A percentile compares a stretch with the other conserved stretches of the same genome.
Conservation (phyloP, 179 eudicot species). For the Silene vulgaris region DNA sequence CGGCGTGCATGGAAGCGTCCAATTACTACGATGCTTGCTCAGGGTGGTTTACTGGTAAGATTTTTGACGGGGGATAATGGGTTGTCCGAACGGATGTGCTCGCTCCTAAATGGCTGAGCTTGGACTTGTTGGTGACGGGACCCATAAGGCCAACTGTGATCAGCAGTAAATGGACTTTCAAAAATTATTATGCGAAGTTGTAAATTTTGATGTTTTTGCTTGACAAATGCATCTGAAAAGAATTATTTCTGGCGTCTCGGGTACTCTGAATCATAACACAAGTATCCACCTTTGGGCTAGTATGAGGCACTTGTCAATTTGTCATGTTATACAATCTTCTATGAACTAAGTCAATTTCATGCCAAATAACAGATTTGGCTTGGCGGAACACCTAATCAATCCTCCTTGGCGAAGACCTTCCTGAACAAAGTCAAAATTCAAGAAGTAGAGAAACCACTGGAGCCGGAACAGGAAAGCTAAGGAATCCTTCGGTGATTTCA, state of each 20-base stretch:
- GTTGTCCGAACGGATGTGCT: slow-evolving; percentile 98
- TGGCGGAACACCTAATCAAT: slow-evolving; percentile 91
- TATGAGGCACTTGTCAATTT: not conserved
- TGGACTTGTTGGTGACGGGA: slow-evolving; percentile 98
- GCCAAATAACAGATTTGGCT: slow-evolving; percentile 72
- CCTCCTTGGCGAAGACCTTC: slow-evolving; percentile 59
- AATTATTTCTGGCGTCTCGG: too few species aligned
- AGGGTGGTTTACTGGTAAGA: slow-evolving; percentile 79
- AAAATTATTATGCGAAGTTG: too few species aligned
- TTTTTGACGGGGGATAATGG: slow-evolving; percentile 48
- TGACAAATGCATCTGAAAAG: too few species aligned
- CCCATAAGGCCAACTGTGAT: slow-evolving; percentile 83
- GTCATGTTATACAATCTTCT: too few species aligned
- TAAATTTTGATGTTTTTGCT: too few species aligned
- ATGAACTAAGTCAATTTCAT: slow-evolving; percentile 1
- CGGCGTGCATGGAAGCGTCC: slow-evolving; percentile 69
- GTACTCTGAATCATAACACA: too few species aligned
- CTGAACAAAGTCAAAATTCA: slow-evolving; percentile 88
- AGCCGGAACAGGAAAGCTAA: slow-evolving; percentile 43
- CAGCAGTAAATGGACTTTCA: too few species aligned
- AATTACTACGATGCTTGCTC: slow-evolving; percentile 76
- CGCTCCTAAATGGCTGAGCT: slow-evolving; percentile 99
- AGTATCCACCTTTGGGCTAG: too few species aligned
- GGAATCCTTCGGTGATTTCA: slow-evolving; percentile 88
- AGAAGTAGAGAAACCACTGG: slow-evolving; percentile 86